Evolutionary conservation across 2,329 filamentous ascomycete species (phyloP), one percentile per base, ranked within the genome.

Genomic region (Trichoderma sp.): DNA sequence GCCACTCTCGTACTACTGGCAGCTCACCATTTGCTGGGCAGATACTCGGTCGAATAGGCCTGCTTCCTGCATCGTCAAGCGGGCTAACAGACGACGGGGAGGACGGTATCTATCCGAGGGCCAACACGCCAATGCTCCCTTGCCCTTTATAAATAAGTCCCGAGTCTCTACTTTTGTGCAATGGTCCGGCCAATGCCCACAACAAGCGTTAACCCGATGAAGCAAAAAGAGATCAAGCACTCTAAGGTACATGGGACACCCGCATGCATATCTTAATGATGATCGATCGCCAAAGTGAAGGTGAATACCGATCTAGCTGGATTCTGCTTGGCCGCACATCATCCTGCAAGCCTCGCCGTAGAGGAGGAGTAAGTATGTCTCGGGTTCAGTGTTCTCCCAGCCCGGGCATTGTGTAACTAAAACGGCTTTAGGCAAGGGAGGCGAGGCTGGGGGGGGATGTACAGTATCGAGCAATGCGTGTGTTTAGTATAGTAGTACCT

Each of bases 261-360:
- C 63, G 63, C 63, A 65, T 57, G 63, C 63, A 65, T 57, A 65
- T 65, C 63, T 57, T 15, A 57, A 65, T 34, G 52, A 57, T 65
- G 64, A 67, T 67, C 64, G 54, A 67, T 58, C 54, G 53, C 25
- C 5, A 58, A 56, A 61, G 45, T 58, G 45, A 61, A 61, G 35
- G 64, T 67, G 35, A 67, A 54, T 15, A 25, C 48, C 57, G 56
- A 67, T 54, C 57, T 60, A 61, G 64, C 56, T 54, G 42, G 39
- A 35, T 54, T 67, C 57, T 56, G 63, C 52, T 35, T 54, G 64
- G 56, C 56, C 32, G 45, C 64, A 42, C 34, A 60, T 67, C 48
- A 61, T 67, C 27, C 57, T 60, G 48, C 57, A 67, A 61, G 56
- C 64, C 64, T 67, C 48, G 19, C 34, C n/a, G 32, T 39, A 19